Evolutionary conservation across 1,284 basidiomycete species (phyloP), one percentile per base, ranked within the genome.

Genomic region (Puccinia sorghi): DNA sequence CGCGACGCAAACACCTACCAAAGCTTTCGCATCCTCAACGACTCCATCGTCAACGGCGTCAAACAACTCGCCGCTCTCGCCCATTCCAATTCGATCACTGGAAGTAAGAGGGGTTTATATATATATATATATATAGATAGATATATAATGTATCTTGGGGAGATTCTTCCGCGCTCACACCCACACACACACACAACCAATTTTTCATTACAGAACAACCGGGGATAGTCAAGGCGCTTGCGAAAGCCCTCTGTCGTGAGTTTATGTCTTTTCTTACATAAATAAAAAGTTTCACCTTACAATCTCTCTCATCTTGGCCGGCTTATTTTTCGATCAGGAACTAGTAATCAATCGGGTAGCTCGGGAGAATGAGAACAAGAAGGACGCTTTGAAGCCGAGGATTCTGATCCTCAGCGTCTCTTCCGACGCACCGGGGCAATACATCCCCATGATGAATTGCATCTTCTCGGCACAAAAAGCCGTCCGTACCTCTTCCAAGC

Each of bases 401-500:
- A 93, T 99, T 79, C 88, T 98, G 77, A 89, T 99, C 79, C 86
- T 99, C 72, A 95, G 94, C 76, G 93, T 94, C 57, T 97, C 95
- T 0, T 92, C 92, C 1, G 92, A 94, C 85, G 88, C 91, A 20
- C 91, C 92, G 8, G 89, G 90, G 1, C 92, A 93, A 39, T 96
- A 96, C 85, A 96, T 99, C 72, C 93, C 96, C 13, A 90, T 99
- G 84, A 99, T 99, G 97, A 99, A 99, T 84, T 92, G 94, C 79
- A 98, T 99, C 72, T 99, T 99, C 86, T 95, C 94, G 3, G 97
- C 97, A 0, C 97, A 99, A 85, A 99, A 99, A 86, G 88, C 93
- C 79, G 94, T 92, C 81, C 82, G 89, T 86, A 74, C 9, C 52
- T 27, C 79, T 79, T 22, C 13, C 32, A 32, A 32, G 27, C 17